These are phyloP conservation scores for Ananas comosus DNA, from an alignment of 176 grass and related monocot species.

Conservation along the genomic window DNA sequence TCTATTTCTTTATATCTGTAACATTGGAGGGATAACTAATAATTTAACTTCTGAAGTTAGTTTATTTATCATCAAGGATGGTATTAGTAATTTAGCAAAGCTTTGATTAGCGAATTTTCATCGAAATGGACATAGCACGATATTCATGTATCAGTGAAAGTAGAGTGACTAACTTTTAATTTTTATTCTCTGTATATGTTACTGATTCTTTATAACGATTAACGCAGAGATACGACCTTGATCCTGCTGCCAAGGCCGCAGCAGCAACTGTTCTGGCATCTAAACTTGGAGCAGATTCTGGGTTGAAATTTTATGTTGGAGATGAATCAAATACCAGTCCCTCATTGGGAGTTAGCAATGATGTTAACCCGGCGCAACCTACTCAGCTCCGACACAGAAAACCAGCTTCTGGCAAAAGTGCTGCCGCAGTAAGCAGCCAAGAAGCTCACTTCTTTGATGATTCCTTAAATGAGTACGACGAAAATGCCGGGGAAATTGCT, in stretches of 20 bases:
- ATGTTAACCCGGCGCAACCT: background rate
- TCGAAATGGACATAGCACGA: too few species aligned
- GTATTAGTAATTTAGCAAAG: too few species aligned
- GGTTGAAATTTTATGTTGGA: constrained; percentile 62
- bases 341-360: background rate
- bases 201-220: constrained; percentile 16
- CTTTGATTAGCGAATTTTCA: too few species aligned
- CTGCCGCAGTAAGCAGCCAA: constrained; percentile 4
- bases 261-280: constrained; percentile 89
- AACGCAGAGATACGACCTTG: constrained; percentile 80
- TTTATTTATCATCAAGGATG: too few species aligned
- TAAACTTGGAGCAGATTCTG: constrained; percentile 73
- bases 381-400: background rate
- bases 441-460: constrained; percentile 24
- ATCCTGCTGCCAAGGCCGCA: constrained; percentile 85
- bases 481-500: constrained; percentile 29
- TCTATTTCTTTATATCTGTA: too few species aligned
- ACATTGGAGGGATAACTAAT: too few species aligned
- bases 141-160: too few species aligned
- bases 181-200: background rate
- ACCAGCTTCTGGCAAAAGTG: background rate
- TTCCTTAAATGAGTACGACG: constrained; percentile 30
- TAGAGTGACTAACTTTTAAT: too few species aligned
- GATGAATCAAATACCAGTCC: constrained; percentile 40
- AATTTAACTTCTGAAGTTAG: too few species aligned